phyloP scores from a whole-genome alignment of 768 basidiomycete genomes.

The Collybia nuda region DNA sequence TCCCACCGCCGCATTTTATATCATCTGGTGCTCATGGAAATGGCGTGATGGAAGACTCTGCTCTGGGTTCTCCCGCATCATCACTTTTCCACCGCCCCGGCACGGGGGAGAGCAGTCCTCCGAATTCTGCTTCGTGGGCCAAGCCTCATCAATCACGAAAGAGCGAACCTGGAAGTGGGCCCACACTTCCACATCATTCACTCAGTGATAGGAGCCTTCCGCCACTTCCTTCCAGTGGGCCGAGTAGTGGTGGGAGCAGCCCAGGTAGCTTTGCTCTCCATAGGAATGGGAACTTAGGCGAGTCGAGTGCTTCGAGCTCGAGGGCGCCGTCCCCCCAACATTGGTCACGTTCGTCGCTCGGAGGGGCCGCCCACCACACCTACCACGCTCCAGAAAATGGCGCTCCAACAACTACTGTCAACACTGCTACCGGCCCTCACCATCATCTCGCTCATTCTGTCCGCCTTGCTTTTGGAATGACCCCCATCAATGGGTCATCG shows the following conservation, averaged over 20 bases:
- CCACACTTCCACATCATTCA: constrained; percentile 21
- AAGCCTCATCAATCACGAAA: not conserved
- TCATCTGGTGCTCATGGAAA: constrained; percentile 11
- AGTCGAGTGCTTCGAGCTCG: constrained; percentile 51
- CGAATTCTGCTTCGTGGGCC: constrained; percentile 2
- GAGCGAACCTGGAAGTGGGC: constrained; percentile 6
- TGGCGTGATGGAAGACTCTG: constrained; percentile 22
- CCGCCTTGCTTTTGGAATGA: constrained; percentile 89
- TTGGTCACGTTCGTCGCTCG: constrained; percentile 28
- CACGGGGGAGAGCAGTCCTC: constrained; percentile 1
- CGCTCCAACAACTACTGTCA: constrained; percentile 9
- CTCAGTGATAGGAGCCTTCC: constrained; percentile 16
- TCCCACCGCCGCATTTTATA: constrained; percentile 48
- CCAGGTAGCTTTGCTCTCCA: constrained; percentile 50
- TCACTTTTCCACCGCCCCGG: constrained; percentile 2
- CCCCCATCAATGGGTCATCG: constrained; percentile 55
- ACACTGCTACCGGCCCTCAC: constrained; percentile 29
- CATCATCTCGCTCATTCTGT: constrained; percentile 83
- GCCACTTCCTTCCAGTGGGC: constrained; percentile 55
- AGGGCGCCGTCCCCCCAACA: constrained; percentile 65
- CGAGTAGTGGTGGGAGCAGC: constrained; percentile 65
- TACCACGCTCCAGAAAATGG: constrained; percentile 18
- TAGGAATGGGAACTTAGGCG: constrained; percentile 24
- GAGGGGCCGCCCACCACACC: constrained; percentile 12
- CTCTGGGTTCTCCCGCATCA: constrained; percentile 16